These are phyloP conservation scores for Claviceps lovelessii DNA, from an alignment of 2,329 filamentous ascomycete species.

Conservation along the genomic window DNA sequence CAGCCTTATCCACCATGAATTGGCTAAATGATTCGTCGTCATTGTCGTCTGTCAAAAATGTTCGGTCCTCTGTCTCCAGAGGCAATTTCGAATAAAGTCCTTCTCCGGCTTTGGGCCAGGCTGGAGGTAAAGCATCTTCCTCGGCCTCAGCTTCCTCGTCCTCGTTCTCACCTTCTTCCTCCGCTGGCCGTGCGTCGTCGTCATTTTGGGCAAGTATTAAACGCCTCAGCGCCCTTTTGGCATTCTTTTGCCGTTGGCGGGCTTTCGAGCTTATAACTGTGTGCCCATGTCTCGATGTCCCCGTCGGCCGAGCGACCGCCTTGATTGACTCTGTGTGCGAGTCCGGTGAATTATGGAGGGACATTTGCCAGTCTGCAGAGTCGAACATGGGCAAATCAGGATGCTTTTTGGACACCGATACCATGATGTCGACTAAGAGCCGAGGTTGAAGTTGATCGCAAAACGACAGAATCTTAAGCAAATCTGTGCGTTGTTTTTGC, in stretches of 20 bases:
- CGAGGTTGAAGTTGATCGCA: slow-evolving; percentile 27
- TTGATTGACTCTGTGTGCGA: neutral
- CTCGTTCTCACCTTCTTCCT: slow-evolving; percentile 6
- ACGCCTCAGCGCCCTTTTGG: slow-evolving; percentile 20
- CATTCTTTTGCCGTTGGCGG: slow-evolving; percentile 18
- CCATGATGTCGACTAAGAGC: slow-evolving; percentile 26
- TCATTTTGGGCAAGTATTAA: slow-evolving; percentile 14
- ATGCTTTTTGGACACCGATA: slow-evolving; percentile 28
- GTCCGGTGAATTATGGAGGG: slow-evolving; percentile 3
- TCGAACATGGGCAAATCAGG: slow-evolving; percentile 28
- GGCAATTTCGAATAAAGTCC: slow-evolving; percentile 26
- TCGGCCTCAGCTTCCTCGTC: neutral
- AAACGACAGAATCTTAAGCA: slow-evolving; percentile 26
- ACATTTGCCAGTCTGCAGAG: slow-evolving; percentile 25
- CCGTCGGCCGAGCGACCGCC: slow-evolving; percentile 6
- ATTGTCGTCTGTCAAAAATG: slow-evolving; percentile 23
- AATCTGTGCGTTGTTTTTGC: slow-evolving; percentile 21
- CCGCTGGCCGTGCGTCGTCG: slow-evolving; percentile 13
- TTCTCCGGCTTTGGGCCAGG: slow-evolving; percentile 25
- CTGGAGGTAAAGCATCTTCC: slow-evolving; percentile 21
- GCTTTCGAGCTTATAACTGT: slow-evolving; percentile 14
- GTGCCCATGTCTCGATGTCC: slow-evolving; percentile 18
- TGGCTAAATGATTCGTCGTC: slow-evolving; percentile 31
- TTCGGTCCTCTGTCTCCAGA: slow-evolving; percentile 24
- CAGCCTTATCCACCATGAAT: slow-evolving; percentile 24